phyloP scores from a whole-genome alignment of 768 basidiomycete species.

The Auricularia cornea region DNA sequence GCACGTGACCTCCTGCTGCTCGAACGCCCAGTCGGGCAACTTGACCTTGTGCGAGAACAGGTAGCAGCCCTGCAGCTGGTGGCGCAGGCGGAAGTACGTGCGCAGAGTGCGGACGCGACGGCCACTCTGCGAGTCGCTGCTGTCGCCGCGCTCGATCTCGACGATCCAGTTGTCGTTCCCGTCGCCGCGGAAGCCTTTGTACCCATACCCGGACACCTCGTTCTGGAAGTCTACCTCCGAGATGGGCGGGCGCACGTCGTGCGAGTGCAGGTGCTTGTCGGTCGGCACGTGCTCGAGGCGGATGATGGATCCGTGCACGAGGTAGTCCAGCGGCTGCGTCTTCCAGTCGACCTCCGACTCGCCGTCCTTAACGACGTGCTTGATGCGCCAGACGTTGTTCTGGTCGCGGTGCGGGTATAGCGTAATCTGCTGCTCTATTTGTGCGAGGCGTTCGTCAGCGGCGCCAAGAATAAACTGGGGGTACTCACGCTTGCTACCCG shows the following conservation, averaged over 20 bases:
- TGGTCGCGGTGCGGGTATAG: conserved; percentile 97
- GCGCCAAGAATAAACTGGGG: conserved; percentile 2
- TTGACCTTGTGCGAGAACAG: conserved; percentile 98
- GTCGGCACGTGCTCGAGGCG: conserved; percentile 76
- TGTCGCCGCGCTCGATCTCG: conserved; percentile 69
- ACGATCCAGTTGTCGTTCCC: conserved; percentile 90
- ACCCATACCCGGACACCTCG: conserved; percentile 92
- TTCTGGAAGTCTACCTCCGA: conserved; percentile 99
- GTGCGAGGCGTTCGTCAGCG: conserved; percentile 1
- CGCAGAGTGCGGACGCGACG: conserved; percentile 72
- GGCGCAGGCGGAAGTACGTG: conserved; percentile 75
- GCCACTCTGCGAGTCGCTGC: conserved; percentile 53
- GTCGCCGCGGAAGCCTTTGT: conserved; percentile 77
- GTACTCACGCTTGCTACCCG: conserved; percentile 76
- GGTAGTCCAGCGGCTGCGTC: conserved; percentile 46
- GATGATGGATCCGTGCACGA: conserved; percentile 61
- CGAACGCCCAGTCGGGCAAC: conserved; percentile 93
- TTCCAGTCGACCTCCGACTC: conserved; percentile 41
- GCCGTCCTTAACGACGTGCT: conserved; percentile 44
- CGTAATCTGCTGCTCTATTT: conserved; percentile 91
- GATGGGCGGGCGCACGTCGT: conserved; percentile 89
- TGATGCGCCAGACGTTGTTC: conserved; percentile 90
- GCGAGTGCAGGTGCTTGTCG: conserved; percentile 85
- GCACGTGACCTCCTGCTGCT: conserved; percentile 99
- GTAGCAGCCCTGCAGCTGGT: conserved; percentile 86